phyloP scores from a whole-genome alignment of 2,329 filamentous ascomycete genomes.

The Colletotrichum sp. region DNA sequence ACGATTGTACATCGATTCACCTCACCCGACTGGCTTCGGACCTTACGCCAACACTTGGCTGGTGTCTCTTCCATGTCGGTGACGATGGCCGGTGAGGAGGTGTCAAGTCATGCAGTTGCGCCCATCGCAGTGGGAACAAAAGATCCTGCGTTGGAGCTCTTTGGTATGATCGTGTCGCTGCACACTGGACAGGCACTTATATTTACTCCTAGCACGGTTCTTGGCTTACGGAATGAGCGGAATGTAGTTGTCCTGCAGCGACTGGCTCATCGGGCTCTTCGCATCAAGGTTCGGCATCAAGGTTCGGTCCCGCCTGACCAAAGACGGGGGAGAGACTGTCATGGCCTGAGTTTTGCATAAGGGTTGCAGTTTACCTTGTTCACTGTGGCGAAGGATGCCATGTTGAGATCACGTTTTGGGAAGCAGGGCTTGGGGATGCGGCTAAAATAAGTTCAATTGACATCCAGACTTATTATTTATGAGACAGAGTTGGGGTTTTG shows the following conservation, averaged over 20 bases:
- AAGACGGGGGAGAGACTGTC: slow-evolving; percentile 50
- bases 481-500: accelerated
- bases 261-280: slow-evolving; percentile 43
- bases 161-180: slow-evolving; percentile 47
- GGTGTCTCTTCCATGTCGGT: slow-evolving; percentile 25
- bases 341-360: slow-evolving; percentile 36
- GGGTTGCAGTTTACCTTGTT: neutral
- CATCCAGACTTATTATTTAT: neutral
- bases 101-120: neutral
- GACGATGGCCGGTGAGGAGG: neutral
- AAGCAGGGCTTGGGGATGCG: neutral
- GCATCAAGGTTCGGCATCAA: slow-evolving; percentile 44
- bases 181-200: slow-evolving; percentile 50
- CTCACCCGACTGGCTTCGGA: slow-evolving; percentile 35
- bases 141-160: slow-evolving; percentile 36
- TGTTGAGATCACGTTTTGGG: neutral
- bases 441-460: neutral
- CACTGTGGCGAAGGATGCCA: neutral
- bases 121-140: slow-evolving; percentile 20
- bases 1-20: slow-evolving; percentile 76
- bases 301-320: slow-evolving; percentile 46
- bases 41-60: slow-evolving; percentile 33
- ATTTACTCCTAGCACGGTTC: slow-evolving; percentile 49
- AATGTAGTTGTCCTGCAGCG: slow-evolving; percentile 22
- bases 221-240: neutral